Evolutionary conservation across 768 basidiomycete genomes (phyloP), one percentile per base, ranked within the genome.

Genomic region (Thelephora aurantiotincta): DNA sequence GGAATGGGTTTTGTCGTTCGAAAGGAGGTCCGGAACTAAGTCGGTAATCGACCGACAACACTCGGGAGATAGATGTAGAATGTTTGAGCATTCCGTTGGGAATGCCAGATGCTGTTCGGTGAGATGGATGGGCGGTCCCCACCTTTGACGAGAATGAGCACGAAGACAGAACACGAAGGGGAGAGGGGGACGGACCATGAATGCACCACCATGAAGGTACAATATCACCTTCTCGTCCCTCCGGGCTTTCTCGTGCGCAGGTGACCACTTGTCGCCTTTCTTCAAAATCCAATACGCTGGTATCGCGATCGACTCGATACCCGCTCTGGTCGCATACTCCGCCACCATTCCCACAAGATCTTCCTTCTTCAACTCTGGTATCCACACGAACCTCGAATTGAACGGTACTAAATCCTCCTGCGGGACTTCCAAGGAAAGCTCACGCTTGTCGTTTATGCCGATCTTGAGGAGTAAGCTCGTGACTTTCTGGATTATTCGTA

Each of bases 21-120:
- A 62, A 63, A 18, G 76, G 73, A 41, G 63, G 59, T 11, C 63
- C 59, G 1, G 74, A 64, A 22, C 77, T 76, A 22, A 82, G 73
- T 6, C 82, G 76, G 60, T 86, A 88, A 60, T 86, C 84, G 35
- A 83, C 55, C 16, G 71, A 71, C 54, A 82, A 70, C 3, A 67
- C 63, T 33, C 76, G 71, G 22, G 65, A 61, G 13, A 76, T 41
- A 18, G 44, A 16, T 38, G n/a, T n/a, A 16, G 37, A 16, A 38
- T 38, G 11, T 38, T 38, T 38, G 16, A 38, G 37, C 6, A 38
- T 5, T n/a, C 37, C 37, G 9, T 41, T 41, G 38, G 26, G 16
- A 26, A 45, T 19, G n/a, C n/a, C n/a, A 6, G 44, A 30, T 16
- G 45, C 30, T 22, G 36, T 22, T 33, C 16, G 30, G 35, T 35